phyloP scores from a whole-genome alignment of 2,329 filamentous ascomycete genomes.

The Neopestalotiopsis sp. region DNA sequence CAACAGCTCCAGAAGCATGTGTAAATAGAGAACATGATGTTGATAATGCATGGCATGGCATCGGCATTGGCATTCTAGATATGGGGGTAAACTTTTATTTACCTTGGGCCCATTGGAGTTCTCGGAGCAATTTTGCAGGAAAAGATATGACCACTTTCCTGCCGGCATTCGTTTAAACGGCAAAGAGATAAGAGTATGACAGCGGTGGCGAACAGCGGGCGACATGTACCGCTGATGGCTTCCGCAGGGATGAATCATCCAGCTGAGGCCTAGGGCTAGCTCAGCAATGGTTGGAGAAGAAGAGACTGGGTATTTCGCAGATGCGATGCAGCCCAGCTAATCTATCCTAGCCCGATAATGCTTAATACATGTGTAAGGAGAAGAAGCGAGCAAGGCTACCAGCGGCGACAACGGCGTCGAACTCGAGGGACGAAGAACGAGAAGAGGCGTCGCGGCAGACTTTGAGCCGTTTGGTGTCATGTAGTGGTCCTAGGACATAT shows the following conservation, averaged over 20 bases:
- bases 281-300: conserved; percentile 32
- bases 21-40: conserved; percentile 57
- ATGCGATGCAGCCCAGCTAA: conserved; percentile 29
- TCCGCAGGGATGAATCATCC: conserved; percentile 31
- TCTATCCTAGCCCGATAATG: conserved; percentile 45
- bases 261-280: conserved; percentile 39
- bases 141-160: conserved; percentile 36
- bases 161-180: conserved; percentile 52
- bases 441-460: neutral
- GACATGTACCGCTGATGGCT: conserved; percentile 21
- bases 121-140: conserved; percentile 47
- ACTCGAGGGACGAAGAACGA: neutral
- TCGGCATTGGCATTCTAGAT: conserved; percentile 54
- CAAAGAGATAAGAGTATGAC: conserved; percentile 27
- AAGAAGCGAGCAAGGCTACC: conserved; percentile 26
- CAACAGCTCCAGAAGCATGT: conserved; percentile 43
- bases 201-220: conserved; percentile 19
- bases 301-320: conserved; percentile 28
- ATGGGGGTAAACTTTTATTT: conserved; percentile 39
- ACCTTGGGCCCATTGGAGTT: conserved; percentile 50
- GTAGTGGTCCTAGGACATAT: neutral
- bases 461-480: neutral
- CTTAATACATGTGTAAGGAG: conserved; percentile 46
- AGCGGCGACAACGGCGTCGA: conserved; percentile 6
- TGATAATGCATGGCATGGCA: conserved; percentile 54